Conservation (phyloP, 1,284 basidiomycete genomes). For the Cronartium quercuum region DNA sequence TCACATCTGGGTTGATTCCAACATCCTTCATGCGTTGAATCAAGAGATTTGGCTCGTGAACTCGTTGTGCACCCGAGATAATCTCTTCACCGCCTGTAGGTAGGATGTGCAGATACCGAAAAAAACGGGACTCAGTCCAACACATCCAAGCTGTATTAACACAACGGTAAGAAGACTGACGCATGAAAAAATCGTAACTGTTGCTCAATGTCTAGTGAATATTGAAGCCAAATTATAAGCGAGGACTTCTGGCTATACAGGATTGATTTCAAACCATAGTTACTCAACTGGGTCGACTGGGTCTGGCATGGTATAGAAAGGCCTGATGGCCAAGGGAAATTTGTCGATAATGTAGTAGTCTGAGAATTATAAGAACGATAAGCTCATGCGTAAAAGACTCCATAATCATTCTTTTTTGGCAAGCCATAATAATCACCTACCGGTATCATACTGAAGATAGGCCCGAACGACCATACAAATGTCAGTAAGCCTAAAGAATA, state of each 20-base stretch:
- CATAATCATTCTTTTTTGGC: not conserved
- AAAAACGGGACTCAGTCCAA: not conserved
- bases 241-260: not conserved
- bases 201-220: conserved; percentile 22
- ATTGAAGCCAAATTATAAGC: not conserved
- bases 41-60: conserved; percentile 46
- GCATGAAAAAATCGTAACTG: conserved; percentile 39
- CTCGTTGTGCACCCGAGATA: conserved; percentile 49
- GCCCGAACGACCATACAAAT: not conserved
- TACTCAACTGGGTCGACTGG: conserved; percentile 68
- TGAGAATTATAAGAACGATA: conserved; percentile 58
- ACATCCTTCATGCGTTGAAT: conserved; percentile 44
- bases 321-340: conserved; percentile 84
- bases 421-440: conserved; percentile 5
- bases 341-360: conserved; percentile 98
- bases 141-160: not conserved
- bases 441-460: not conserved
- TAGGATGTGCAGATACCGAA: not conserved
- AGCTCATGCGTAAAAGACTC: not conserved
- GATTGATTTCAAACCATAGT: not conserved
- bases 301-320: conserved; percentile 98
- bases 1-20: conserved; percentile 44
- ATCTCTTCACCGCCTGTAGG: conserved; percentile 48
- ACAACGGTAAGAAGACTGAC: conserved; percentile 7
- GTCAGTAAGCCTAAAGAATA: too few species aligned